These are phyloP conservation scores for Nicotiana obtusifolia DNA, from an alignment of 257 asterid genomes.

Conservation along the genomic window DNA sequence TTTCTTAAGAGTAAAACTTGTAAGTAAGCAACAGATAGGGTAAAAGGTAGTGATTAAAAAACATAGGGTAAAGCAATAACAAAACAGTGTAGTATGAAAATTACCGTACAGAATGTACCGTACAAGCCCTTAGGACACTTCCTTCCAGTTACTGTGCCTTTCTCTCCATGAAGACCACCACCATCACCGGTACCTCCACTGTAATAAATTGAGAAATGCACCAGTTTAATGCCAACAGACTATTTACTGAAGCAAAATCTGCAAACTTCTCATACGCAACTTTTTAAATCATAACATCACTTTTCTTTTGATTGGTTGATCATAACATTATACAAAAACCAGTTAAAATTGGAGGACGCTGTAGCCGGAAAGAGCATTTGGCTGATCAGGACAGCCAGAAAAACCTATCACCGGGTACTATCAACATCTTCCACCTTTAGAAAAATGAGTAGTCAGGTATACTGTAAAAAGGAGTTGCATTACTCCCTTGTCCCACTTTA, in stretches of 20 bases:
- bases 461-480: not conserved
- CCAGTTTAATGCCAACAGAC: slow-evolving; percentile 19
- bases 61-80: not conserved
- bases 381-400: not conserved
- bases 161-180: slow-evolving; percentile 70
- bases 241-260: slow-evolving; percentile 1
- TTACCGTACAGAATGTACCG: slow-evolving; percentile 91
- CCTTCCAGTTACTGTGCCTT: slow-evolving; percentile 86
- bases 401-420: not conserved
- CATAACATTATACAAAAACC: slow-evolving; percentile 4
- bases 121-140: slow-evolving; percentile 88
- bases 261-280: not conserved
- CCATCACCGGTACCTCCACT: slow-evolving; percentile 87
- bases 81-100: slow-evolving; percentile 11
- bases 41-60: not conserved
- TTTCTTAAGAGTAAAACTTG: not conserved
- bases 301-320: not conserved
- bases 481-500: no score
- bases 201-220: slow-evolving; percentile 24
- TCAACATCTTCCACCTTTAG: not conserved
- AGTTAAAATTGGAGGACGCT: not conserved
- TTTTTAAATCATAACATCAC: not conserved
- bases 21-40: not conserved
- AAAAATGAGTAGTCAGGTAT: not conserved
- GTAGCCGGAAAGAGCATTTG: not conserved